These are phyloP conservation scores for Marchantia polymorpha DNA, from an alignment of 225 moss, liverwort and hornwort genomes.

Conservation along the genomic window DNA sequence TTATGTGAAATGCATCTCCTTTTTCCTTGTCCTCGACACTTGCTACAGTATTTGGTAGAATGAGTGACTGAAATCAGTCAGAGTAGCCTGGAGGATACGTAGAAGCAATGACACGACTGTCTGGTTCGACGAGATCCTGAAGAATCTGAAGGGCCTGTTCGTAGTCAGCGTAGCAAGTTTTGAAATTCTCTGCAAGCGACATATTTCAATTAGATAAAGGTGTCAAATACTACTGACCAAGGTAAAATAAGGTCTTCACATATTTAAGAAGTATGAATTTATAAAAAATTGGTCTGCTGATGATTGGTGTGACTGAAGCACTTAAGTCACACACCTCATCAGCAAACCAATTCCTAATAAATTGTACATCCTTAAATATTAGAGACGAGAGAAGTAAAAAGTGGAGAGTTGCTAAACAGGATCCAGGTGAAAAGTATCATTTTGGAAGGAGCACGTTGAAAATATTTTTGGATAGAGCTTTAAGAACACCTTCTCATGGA, in stretches of 20 bases:
- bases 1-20: neutral
- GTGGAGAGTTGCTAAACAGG: no score
- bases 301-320: no score
- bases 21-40: neutral
- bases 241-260: neutral
- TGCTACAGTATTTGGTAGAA: neutral
- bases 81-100: slow-evolving; percentile 47
- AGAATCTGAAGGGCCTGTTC: slow-evolving; percentile 62
- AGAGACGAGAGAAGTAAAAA: no score
- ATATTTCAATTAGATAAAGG: neutral
- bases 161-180: slow-evolving; percentile 73
- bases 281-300: no score
- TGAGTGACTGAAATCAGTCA: neutral
- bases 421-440: no score
- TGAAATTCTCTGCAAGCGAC: slow-evolving; percentile 59
- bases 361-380: no score
- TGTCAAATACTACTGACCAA: neutral
- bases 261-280: no score
- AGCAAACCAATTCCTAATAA: no score
- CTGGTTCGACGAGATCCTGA: slow-evolving; percentile 75
- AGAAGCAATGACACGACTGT: slow-evolving; percentile 77
- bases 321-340: no score
- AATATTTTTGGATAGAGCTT: no score
- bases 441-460: no score
- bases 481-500: no score